Percentiles rank a stretch among this genome's conserved stretches.
phyloP scores from a whole-genome alignment of 768 basidiomycete genomes.

The Rhodotorula toruloides region DNA sequence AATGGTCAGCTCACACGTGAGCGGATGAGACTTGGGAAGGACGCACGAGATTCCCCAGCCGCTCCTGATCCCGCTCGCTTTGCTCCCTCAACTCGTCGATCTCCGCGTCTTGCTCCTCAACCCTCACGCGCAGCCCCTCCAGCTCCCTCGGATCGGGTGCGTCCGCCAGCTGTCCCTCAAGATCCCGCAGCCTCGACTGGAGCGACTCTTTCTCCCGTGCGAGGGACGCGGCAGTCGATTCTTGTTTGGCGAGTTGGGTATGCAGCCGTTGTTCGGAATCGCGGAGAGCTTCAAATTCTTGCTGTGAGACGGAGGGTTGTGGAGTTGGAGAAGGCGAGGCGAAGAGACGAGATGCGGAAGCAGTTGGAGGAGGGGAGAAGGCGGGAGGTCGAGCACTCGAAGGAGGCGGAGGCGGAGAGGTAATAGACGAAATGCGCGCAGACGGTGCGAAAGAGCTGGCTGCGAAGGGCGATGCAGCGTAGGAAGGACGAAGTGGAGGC shows the following conservation, averaged over 20 bases:
- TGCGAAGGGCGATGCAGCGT: too few relatives aligned
- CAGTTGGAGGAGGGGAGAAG: too few relatives aligned
- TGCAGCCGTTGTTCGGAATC: too few relatives aligned
- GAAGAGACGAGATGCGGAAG: neutral
- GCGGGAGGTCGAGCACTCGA: too few relatives aligned
- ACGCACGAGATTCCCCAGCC: constrained; percentile 22
- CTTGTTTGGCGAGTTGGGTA: too few relatives aligned
- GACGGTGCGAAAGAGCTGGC: too few relatives aligned
- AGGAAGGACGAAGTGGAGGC: too few relatives aligned
- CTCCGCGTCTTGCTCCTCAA: neutral
- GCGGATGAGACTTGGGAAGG: neutral
- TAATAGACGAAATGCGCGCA: too few relatives aligned
- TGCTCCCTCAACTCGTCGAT: neutral
- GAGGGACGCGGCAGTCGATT: neutral
- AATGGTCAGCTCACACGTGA: neutral
- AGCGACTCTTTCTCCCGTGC: constrained; percentile 59
- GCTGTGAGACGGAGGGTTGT: neutral
- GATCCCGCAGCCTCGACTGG: constrained; percentile 39
- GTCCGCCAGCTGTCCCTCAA: constrained; percentile 13
- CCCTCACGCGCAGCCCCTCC: constrained; percentile 51
- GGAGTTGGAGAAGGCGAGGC: neutral
- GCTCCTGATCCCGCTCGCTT: neutral
- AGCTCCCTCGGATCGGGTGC: constrained; percentile 52
- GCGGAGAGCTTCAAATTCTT: neutral
- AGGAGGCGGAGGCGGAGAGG: too few relatives aligned